phyloP scores from a whole-genome alignment of 2,329 filamentous ascomycete species.

The Paraphaeosphaeria sporulosa region DNA sequence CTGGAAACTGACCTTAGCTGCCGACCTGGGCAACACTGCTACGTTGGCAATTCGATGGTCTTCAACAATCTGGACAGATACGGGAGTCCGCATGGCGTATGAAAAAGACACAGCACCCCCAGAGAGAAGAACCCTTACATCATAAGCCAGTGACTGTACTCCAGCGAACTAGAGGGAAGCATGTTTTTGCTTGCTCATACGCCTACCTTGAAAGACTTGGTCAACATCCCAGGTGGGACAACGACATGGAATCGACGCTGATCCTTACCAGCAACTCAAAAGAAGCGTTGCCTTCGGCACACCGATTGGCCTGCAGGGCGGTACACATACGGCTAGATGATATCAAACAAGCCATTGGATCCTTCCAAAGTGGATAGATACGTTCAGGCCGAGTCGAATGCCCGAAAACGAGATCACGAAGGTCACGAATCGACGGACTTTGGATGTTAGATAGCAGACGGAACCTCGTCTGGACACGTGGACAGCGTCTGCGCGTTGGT shows the following conservation, averaged over 20 bases:
- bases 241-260: neutral
- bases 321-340: neutral
- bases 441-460: neutral
- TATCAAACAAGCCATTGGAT: neutral
- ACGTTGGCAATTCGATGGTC: conserved; percentile 53
- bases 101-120: conserved; percentile 11
- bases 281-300: neutral
- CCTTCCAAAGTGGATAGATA: neutral
- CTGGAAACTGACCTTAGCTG: conserved; percentile 54
- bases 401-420: neutral
- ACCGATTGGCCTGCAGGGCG: neutral
- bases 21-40: conserved; percentile 48
- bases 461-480: neutral
- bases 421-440: neutral
- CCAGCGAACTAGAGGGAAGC: neutral
- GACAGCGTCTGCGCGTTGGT: neutral
- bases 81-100: conserved; percentile 32
- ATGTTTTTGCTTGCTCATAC: neutral
- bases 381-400: neutral
- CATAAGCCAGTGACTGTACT: neutral
- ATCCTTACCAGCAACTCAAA: neutral
- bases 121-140: neutral
- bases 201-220: neutral
- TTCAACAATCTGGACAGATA: conserved; percentile 58
- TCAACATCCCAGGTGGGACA: neutral